These are phyloP conservation scores for Bolboschoenus planiculmis DNA, from an alignment of 176 grass and related monocot species.

Conservation along the genomic window DNA sequence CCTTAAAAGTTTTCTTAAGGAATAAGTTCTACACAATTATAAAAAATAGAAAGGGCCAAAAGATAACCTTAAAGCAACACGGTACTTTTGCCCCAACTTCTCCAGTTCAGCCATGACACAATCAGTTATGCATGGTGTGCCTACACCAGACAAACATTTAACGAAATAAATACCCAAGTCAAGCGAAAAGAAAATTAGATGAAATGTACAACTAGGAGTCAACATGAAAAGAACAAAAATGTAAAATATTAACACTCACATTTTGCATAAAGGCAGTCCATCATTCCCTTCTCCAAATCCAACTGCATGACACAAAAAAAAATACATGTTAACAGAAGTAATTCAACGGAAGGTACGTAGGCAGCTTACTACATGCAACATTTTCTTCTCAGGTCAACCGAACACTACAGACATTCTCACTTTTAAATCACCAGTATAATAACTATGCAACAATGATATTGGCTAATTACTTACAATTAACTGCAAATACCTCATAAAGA, in stretches of 20 bases:
- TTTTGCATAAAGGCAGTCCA: conserved; percentile 98
- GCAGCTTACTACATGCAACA: neutral
- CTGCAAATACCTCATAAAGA: neutral
- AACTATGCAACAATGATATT: neutral
- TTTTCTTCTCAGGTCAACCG: neutral
- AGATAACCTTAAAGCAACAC: conserved; percentile 69
- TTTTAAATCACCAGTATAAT: neutral
- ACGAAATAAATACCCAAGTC: neutral
- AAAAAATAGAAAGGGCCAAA: neutral
- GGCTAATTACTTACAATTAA: neutral
- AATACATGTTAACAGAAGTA: neutral
- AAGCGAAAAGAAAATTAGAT: conserved; percentile 10
- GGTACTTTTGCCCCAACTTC: conserved; percentile 91
- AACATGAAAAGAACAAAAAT: neutral
- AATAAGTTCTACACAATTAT: neutral
- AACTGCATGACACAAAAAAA: conserved; percentile 37
- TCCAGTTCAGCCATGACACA: conserved; percentile 97
- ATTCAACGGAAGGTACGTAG: too few species aligned
- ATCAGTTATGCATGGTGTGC: conserved; percentile 86
- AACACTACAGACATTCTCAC: neutral
- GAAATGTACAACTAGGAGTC: neutral
- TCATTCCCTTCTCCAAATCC: conserved; percentile 99
- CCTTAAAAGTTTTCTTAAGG: neutral
- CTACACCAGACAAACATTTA: conserved; percentile 29
- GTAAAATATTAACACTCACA: conserved; percentile 34